phyloP scores from a whole-genome alignment of 108 stramenopile genomes.

The Skeletonema menzelii region DNA sequence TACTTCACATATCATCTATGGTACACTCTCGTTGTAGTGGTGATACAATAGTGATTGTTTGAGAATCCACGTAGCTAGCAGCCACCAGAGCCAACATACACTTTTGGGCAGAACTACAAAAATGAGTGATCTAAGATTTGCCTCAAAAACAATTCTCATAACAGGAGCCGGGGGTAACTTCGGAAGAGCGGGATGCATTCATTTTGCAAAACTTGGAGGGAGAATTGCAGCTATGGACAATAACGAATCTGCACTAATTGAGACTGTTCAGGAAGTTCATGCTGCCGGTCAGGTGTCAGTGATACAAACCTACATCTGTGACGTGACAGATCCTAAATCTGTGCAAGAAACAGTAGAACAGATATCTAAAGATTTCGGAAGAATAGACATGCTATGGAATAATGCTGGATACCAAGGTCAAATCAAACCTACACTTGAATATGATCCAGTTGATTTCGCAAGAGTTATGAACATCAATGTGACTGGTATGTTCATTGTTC shows the following conservation, averaged over 20 bases:
- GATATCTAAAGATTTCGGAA: conserved; percentile 32
- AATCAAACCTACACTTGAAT: conserved; percentile 83
- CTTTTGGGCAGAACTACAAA: neutral
- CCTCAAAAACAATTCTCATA: conserved; percentile 69
- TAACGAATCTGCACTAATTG: conserved; percentile 55
- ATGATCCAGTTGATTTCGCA: conserved; percentile 78
- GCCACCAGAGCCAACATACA: too few relatives aligned
- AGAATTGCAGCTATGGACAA: conserved; percentile 80
- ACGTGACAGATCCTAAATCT: conserved; percentile 64
- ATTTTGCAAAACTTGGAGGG: conserved; percentile 79
- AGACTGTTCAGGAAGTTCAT: conserved; percentile 41
- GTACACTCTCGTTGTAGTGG: too few relatives aligned
- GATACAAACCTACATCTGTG: conserved; percentile 49
- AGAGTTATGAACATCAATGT: conserved; percentile 92
- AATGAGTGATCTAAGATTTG: conserved; percentile 1
- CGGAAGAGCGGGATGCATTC: conserved; percentile 79
- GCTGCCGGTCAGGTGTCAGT: neutral
- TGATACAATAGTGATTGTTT: too few relatives aligned
- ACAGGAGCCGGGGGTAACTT: conserved; percentile 91
- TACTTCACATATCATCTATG: too few relatives aligned
- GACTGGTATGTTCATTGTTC: conserved; percentile 85
- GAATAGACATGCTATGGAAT: conserved; percentile 87
- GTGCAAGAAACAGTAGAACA: conserved; percentile 53
- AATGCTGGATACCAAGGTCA: conserved; percentile 96
- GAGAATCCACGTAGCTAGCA: too few relatives aligned